Percentiles rank a stretch among this genome's conserved stretches.
phyloP scores from a whole-genome alignment of 176 grass and related monocot species.

The Raddia guianensis region DNA sequence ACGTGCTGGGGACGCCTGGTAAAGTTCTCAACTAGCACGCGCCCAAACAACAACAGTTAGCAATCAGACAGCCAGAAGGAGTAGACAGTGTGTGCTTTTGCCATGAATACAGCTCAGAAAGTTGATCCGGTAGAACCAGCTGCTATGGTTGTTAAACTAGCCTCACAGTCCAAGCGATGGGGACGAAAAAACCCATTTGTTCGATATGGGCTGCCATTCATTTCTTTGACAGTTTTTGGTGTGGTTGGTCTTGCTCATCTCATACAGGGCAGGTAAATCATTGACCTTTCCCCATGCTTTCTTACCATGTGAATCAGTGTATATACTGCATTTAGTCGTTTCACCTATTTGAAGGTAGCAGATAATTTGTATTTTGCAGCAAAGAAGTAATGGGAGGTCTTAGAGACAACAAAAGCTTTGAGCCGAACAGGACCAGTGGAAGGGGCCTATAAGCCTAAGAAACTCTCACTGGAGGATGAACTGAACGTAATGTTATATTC shows the following conservation, averaged over 20 bases:
- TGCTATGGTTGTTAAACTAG: slow-evolving; percentile 45
- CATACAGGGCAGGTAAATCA: slow-evolving; percentile 77
- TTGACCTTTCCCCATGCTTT: slow-evolving; percentile 19
- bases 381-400: slow-evolving; percentile 96
- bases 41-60: no score
- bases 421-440: slow-evolving; percentile 71
- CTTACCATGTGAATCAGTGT: neutral
- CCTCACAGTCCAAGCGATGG: slow-evolving; percentile 77
- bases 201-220: slow-evolving; percentile 76
- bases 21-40: no score
- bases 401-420: slow-evolving; percentile 79
- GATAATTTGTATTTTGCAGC: slow-evolving; percentile 46
- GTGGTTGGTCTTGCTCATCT: slow-evolving; percentile 79
- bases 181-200: slow-evolving; percentile 77
- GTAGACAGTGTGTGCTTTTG: no score
- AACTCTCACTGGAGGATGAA: slow-evolving; percentile 84
- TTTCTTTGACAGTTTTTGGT: slow-evolving; percentile 94
- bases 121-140: slow-evolving; percentile 34
- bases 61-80: no score
- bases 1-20: no score
- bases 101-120: slow-evolving; percentile 51
- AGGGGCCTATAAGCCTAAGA: slow-evolving; percentile 80
- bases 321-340: slow-evolving; percentile 5
- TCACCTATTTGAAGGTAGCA: slow-evolving; percentile 13
- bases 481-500: slow-evolving; percentile 55